Conservation (phyloP, 805 yeast species). For the Candida sithepensis region DNA sequence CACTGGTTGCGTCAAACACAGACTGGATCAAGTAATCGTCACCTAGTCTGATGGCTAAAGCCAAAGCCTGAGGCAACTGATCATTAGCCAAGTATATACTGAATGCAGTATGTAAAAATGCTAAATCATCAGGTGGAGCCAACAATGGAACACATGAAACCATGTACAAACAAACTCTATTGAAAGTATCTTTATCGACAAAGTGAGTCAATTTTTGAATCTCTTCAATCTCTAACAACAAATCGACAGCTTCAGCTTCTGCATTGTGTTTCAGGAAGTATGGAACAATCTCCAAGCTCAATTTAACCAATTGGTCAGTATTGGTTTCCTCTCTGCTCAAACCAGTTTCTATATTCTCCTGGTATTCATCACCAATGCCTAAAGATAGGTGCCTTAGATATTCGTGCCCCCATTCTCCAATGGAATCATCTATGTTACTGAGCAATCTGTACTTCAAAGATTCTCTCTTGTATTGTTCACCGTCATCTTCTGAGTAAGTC, state of each 20-base stretch:
- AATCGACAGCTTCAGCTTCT: constrained; percentile 97
- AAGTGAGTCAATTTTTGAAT: constrained; percentile 78
- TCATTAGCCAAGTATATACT: constrained; percentile 76
- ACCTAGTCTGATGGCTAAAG: constrained; percentile 85
- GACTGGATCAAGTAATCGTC: constrained; percentile 72
- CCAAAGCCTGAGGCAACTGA: constrained; percentile 84
- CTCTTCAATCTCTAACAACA: constrained; percentile 82
- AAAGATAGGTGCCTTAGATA: constrained; percentile 93
- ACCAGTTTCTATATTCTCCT: constrained; percentile 37
- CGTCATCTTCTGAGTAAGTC: constrained; percentile 83
- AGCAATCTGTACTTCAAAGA: constrained; percentile 74
- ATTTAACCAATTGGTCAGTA: constrained; percentile 42
- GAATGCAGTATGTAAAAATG: constrained; percentile 84
- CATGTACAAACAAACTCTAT: constrained; percentile 90
- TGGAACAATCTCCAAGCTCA: constrained; percentile 79
- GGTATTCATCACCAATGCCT: constrained; percentile 88
- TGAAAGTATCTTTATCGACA: constrained; percentile 80
- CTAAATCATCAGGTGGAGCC: constrained; percentile 90
- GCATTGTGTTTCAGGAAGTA: constrained; percentile 92
- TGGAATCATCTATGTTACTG: constrained; percentile 41
- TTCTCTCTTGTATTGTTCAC: constrained; percentile 50
- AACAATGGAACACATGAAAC: constrained; percentile 94
- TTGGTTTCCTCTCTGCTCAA: constrained; percentile 20
- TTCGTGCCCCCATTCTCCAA: constrained; percentile 96
- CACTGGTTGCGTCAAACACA: constrained; percentile 79